phyloP scores from a whole-genome alignment of 2,329 filamentous ascomycete genomes.

The Mariannaea sp. region DNA sequence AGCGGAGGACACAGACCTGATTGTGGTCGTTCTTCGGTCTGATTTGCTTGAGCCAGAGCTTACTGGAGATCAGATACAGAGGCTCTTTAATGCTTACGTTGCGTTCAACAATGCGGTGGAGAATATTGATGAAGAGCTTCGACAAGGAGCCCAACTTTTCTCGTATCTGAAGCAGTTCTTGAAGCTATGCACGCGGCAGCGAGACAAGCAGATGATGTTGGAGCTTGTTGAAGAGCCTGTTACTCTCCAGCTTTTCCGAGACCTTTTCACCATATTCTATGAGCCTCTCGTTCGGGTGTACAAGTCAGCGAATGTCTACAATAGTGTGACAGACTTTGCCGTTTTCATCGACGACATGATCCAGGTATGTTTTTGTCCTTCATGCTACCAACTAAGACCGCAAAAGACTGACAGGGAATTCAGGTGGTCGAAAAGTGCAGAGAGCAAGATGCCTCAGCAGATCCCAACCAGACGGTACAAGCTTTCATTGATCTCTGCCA shows the following conservation, averaged over 20 bases:
- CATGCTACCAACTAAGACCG: background rate
- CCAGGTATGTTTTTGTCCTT: conserved; percentile 55
- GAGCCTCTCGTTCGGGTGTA: conserved; percentile 96
- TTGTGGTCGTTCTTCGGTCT: conserved; percentile 83
- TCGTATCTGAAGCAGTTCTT: conserved; percentile 93
- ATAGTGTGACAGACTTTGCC: conserved; percentile 94
- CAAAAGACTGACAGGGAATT: conserved; percentile 23
- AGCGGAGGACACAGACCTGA: conserved; percentile 76
- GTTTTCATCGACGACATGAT: conserved; percentile 93
- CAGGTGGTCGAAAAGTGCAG: conserved; percentile 68
- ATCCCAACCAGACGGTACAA: conserved; percentile 97
- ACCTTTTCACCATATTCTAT: conserved; percentile 98
- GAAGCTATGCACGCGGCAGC: conserved; percentile 87
- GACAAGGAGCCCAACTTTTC: conserved; percentile 88
- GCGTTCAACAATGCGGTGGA: conserved; percentile 96
- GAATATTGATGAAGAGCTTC: conserved; percentile 85
- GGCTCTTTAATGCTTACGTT: conserved; percentile 91
- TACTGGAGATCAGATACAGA: conserved; percentile 74
- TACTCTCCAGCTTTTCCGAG: conserved; percentile 94
- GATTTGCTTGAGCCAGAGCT: conserved; percentile 76
- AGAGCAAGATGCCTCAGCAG: conserved; percentile 82
- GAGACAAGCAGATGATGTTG: conserved; percentile 98
- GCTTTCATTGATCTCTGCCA: conserved; percentile 96
- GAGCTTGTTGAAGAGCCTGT: conserved; percentile 93
- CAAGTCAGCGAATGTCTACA: conserved; percentile 98